These are phyloP conservation scores for Pleomassaria siparia DNA, from an alignment of 2,329 filamentous ascomycete genomes.

Conservation along the genomic window DNA sequence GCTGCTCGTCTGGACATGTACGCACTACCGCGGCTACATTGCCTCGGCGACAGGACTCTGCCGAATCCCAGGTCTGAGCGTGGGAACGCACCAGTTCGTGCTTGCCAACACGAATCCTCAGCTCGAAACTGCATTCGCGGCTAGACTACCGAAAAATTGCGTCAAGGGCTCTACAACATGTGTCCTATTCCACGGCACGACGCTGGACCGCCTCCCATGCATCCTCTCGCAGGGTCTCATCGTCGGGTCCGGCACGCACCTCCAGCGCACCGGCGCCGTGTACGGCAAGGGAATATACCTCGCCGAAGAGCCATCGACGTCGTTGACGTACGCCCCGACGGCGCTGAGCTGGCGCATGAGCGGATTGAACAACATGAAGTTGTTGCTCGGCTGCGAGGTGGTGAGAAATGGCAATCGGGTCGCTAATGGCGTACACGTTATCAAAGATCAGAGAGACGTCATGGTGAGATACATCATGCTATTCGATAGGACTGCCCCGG, in stretches of 20 bases:
- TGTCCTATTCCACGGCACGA: conserved; percentile 38
- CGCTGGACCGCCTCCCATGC: conserved; percentile 32
- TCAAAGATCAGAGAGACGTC: conserved; percentile 27
- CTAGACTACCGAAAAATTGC: conserved; percentile 9
- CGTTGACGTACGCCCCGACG: conserved; percentile 23
- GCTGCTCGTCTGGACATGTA: conserved; percentile 33
- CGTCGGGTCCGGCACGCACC: conserved; percentile 25
- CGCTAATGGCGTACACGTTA: conserved; percentile 25
- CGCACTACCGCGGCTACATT: conserved; percentile 32
- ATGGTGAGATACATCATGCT: conserved; percentile 41
- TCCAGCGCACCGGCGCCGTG: conserved; percentile 35
- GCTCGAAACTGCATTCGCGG: conserved; percentile 24
- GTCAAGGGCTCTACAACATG: conserved; percentile 14
- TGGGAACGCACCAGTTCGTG: conserved; percentile 36
- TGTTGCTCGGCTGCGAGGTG: conserved; percentile 36
- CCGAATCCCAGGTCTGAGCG: conserved; percentile 30
- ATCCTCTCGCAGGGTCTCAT: conserved; percentile 34
- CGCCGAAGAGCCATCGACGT: conserved; percentile 30
- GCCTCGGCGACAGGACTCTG: conserved; percentile 25
- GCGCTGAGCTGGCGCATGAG: conserved; percentile 28
- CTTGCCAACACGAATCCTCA: conserved; percentile 30
- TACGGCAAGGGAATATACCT: conserved; percentile 38
- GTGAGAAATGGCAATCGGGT: conserved; percentile 20
- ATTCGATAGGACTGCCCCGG: conserved; percentile 13
- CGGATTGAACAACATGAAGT: conserved; percentile 25